Evolutionary conservation across 75 land plant genomes (phyloP).

Genomic region (Azolla pinnata): DNA sequence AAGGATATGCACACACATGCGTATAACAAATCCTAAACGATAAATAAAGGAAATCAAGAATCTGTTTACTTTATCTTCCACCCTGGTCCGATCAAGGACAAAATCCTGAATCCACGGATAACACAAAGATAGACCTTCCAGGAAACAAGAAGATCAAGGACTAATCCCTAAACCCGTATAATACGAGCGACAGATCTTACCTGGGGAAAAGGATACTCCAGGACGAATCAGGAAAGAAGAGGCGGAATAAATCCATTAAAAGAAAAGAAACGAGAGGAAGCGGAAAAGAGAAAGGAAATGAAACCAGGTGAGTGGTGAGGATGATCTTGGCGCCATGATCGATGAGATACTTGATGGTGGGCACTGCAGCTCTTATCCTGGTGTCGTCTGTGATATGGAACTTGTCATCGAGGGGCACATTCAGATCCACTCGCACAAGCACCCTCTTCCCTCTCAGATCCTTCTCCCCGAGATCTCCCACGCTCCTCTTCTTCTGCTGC

Average conservation of each 20-base stretch:
- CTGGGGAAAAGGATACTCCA: no score
- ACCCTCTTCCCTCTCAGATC: slow-evolving; percentile 80
- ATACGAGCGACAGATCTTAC: no score
- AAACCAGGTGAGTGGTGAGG: slow-evolving; percentile 67
- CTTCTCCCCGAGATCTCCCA: slow-evolving; percentile 51
- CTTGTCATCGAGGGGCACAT: slow-evolving; percentile 72
- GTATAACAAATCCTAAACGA: background rate
- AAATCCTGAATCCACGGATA: no score
- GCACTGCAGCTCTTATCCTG: slow-evolving; percentile 69
- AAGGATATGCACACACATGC: background rate
- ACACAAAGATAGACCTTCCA: no score
- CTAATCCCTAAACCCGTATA: no score
- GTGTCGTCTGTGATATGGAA: slow-evolving; percentile 81
- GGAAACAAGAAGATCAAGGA: no score
- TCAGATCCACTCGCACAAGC: slow-evolving; percentile 74
- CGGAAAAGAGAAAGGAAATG: slow-evolving; percentile 6
- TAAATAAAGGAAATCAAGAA: no score
- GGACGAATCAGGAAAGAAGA: no score
- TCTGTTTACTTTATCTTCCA: no score
- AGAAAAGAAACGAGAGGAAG: no score
- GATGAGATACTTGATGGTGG: slow-evolving; percentile 79
- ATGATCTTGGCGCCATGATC: slow-evolving; percentile 65
- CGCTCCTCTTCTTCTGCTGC: slow-evolving; percentile 85
- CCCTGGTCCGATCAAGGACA: no score
- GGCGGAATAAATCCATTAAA: no score